Conservation (phyloP, 805 yeast genomes). For the Clavispora phyllophila region DNA sequence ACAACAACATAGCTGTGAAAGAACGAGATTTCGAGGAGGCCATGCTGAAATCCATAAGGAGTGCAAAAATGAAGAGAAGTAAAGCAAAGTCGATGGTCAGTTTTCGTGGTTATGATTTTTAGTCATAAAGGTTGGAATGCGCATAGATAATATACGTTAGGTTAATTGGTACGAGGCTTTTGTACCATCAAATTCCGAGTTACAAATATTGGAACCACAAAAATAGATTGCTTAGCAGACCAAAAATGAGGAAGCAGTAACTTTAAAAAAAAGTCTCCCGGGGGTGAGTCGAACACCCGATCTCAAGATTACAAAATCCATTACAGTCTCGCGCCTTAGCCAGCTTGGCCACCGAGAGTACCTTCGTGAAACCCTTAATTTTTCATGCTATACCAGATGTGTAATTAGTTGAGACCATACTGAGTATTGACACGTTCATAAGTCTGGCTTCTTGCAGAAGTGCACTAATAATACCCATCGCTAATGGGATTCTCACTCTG, state of each 20-base stretch:
- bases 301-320: conserved; percentile 39
- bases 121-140: neutral
- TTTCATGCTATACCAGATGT: neutral
- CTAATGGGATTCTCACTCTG: no score
- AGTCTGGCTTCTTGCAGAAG: no score
- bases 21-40: neutral
- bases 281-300: conserved; percentile 50
- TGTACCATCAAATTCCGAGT: no score
- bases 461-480: no score
- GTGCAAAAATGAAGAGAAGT: neutral
- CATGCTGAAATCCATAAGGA: neutral
- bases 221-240: no score
- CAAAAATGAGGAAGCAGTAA: no score
- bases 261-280: conserved; percentile 33
- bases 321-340: conserved; percentile 50
- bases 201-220: no score
- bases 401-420: neutral
- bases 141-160: neutral
- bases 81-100: neutral
- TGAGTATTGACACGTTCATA: no score
- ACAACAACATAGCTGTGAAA: neutral
- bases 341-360: conserved; percentile 46
- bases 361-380: conserved; percentile 1
- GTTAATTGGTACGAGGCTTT: neutral
- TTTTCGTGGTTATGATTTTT: neutral